Conservation (phyloP, 805 yeast species). For the Myxozyma melibiosi region DNA sequence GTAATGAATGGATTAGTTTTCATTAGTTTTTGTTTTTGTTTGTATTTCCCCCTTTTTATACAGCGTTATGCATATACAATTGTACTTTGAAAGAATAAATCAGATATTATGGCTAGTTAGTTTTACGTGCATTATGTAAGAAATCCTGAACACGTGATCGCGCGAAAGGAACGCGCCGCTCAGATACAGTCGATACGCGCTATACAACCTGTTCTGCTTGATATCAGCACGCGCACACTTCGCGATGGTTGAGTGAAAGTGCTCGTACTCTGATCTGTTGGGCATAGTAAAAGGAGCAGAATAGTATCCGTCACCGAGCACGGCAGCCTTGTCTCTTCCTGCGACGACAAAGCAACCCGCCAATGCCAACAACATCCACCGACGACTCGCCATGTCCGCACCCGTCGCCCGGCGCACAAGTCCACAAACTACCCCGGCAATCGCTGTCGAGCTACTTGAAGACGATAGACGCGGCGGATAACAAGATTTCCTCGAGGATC, state of each 20-base stretch:
- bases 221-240: too few relatives aligned
- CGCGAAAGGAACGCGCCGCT: not conserved
- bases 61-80: not conserved
- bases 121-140: not conserved
- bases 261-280: too few relatives aligned
- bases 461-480: constrained; percentile 6
- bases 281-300: too few relatives aligned
- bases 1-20: not conserved
- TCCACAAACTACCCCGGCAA: constrained; percentile 17
- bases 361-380: too few relatives aligned
- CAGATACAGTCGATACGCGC: not conserved
- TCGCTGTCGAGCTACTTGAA: constrained; percentile 11
- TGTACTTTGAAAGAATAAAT: not conserved
- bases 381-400: too few relatives aligned
- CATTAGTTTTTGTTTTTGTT: not conserved
- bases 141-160: not conserved
- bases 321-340: too few relatives aligned
- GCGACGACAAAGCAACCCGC: too few relatives aligned
- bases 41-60: not conserved
- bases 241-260: too few relatives aligned
- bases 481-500: constrained; percentile 17
- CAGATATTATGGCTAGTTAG: not conserved
- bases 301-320: too few relatives aligned
- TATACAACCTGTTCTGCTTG: not conserved
- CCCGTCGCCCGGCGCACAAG: too few relatives aligned